These are phyloP conservation scores for Teratosphaeria gauchensis DNA, from an alignment of 2,329 filamentous ascomycete genomes.

Conservation along the genomic window DNA sequence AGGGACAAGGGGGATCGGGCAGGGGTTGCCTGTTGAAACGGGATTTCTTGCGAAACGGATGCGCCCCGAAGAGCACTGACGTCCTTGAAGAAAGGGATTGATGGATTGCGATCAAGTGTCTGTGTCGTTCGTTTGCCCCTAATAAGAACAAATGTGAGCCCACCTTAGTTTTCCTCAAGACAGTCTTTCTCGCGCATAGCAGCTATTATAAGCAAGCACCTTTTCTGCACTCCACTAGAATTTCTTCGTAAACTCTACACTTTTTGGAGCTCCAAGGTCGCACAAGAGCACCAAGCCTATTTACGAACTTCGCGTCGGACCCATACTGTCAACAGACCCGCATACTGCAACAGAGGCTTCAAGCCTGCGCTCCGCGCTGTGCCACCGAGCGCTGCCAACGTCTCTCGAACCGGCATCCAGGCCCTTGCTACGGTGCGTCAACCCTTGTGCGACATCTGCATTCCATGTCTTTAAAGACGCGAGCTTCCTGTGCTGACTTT, in stretches of 20 bases:
- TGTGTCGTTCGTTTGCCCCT: not conserved
- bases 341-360: not conserved
- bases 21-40: not conserved
- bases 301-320: not conserved
- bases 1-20: not conserved
- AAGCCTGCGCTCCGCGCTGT: not conserved
- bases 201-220: not conserved
- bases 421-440: slow-evolving; percentile 10
- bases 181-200: not conserved
- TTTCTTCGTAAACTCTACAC: not conserved
- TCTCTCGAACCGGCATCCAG: not conserved
- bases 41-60: not conserved
- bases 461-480: slow-evolving; percentile 1
- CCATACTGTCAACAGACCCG: not conserved
- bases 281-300: not conserved
- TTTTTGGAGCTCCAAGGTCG: not conserved
- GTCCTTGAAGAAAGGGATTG: not conserved
- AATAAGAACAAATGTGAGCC: not conserved
- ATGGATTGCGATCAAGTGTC: not conserved
- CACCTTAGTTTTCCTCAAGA: not conserved
- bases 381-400: not conserved
- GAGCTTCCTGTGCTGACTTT: not conserved
- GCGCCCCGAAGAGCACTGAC: not conserved
- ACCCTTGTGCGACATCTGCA: slow-evolving; percentile 6
- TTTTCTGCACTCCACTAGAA: not conserved